Percentiles rank a stretch among this genome's conserved stretches.
phyloP scores from a whole-genome alignment of 805 yeast genomes.

The Yarrowia phangngaensis region DNA sequence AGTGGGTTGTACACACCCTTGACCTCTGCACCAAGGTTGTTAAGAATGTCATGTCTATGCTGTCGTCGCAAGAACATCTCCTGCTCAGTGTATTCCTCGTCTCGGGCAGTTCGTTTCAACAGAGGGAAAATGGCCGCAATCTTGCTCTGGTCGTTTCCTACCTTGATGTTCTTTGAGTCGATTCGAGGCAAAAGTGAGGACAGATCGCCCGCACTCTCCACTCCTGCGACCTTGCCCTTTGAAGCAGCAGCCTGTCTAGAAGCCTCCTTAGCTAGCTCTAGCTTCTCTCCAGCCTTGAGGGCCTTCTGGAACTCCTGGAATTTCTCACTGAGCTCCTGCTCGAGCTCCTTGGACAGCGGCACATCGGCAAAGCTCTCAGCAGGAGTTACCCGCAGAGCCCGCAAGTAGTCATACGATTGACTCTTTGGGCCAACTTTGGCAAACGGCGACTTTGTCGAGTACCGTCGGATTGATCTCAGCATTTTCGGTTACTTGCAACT shows the following conservation, averaged over 20 bases:
- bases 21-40: conserved; percentile 62
- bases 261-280: conserved; percentile 1
- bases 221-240: background rate
- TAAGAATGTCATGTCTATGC: conserved; percentile 54
- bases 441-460: conserved; percentile 24
- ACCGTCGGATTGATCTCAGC: conserved; percentile 25
- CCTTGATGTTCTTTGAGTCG: conserved; percentile 6
- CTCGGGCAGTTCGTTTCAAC: conserved; percentile 55
- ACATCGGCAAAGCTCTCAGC: conserved; percentile 28
- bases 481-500: background rate
- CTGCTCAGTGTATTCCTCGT: conserved; percentile 67
- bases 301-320: conserved; percentile 34
- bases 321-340: conserved; percentile 35
- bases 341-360: conserved; percentile 37
- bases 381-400: conserved; percentile 6
- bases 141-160: conserved; percentile 29
- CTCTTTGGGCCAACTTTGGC: conserved; percentile 10
- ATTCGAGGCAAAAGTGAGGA: conserved; percentile 20
- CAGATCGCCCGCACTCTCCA: background rate
- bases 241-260: background rate
- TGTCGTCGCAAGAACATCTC: conserved; percentile 74
- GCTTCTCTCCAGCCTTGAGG: conserved; percentile 23
- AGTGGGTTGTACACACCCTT: conserved; percentile 65
- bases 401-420: conserved; percentile 7
- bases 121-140: conserved; percentile 49